Base-by-base conservation (phyloP, 2,329 filamentous ascomycete species). In the Colletotrichum sp. region DNA sequence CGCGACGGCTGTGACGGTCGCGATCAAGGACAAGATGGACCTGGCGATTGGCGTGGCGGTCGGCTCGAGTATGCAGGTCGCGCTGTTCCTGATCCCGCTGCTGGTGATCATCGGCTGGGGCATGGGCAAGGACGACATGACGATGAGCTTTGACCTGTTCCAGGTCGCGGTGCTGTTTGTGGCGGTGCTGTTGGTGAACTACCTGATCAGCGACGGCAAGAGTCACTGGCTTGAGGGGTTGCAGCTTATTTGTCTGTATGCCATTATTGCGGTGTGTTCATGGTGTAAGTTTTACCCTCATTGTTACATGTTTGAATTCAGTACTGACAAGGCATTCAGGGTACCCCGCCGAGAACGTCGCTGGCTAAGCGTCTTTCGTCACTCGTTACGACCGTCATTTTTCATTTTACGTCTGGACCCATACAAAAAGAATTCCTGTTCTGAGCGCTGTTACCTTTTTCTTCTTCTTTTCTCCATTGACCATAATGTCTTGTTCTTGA, bases 81-180 rank as follows among this genome's bases (percentile, higher is more conserved):
- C 94, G 2, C 89, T 96, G 32, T 95, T 96, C 83, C 89, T 96
- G 67, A 95, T 95, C 10, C 95, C 95, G 0, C 86, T 96, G 13
- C 90, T 96, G 36, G 93, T 96, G 72, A 90, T 96, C 49, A 91
- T 96, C 44, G 94, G 94, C 71, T 96, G 95, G 95, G 92, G 92
- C 78, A 92, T 96, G 89, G 90, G 87, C 49, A 84, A 90, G 77
- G 92, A 93, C 77, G 89, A 92, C 2, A 96, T 96, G 95, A 95
- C 93, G 24, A 90, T 98, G 7, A 94, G 94, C 83, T 97, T 98
- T 82, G 95, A 98, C 82, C 93, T 93, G 1, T 98, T 98, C 88
- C 95, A 98, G 86, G 93, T 98, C 16, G 94, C 96, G 26, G 93
- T 94, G 55, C 87, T 98, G 55, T 98, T 98, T 79, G 94, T 97